Conservation (phyloP, 805 yeast genomes). For the Hanseniaspora vineae region DNA sequence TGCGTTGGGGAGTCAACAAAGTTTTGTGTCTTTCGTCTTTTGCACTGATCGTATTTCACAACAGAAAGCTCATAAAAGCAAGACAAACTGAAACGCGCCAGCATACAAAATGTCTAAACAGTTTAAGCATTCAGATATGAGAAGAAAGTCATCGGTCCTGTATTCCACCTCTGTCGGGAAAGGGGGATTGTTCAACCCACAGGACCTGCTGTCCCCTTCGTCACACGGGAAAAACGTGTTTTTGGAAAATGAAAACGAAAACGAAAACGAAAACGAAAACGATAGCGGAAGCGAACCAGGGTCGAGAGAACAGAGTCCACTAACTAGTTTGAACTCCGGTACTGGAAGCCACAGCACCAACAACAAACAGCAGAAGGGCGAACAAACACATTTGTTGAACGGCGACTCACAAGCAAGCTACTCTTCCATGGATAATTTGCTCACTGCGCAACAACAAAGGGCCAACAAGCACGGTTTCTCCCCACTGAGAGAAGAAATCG, state of each 20-base stretch:
- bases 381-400: too few species aligned
- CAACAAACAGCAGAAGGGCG: too few species aligned
- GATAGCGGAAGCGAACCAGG: neutral
- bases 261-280: neutral
- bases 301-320: neutral
- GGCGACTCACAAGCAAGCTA: neutral
- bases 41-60: too few species aligned
- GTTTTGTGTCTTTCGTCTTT: too few species aligned
- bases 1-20: too few species aligned
- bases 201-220: slow-evolving; percentile 12
- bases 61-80: too few species aligned
- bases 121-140: slow-evolving; percentile 17
- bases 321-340: neutral
- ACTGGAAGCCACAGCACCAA: too few species aligned
- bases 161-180: slow-evolving; percentile 23
- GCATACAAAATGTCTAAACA: slow-evolving; percentile 14
- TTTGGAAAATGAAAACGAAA: neutral
- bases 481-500: too few species aligned
- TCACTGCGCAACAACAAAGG: slow-evolving; percentile 3
- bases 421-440: neutral
- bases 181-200: slow-evolving; percentile 20
- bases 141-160: slow-evolving; percentile 21
- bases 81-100: too few species aligned
- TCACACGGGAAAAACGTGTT: slow-evolving; percentile 1
- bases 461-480: neutral